These are phyloP conservation scores for Lactifluus echinatus DNA, from an alignment of 768 basidiomycete species.

Conservation along the genomic window DNA sequence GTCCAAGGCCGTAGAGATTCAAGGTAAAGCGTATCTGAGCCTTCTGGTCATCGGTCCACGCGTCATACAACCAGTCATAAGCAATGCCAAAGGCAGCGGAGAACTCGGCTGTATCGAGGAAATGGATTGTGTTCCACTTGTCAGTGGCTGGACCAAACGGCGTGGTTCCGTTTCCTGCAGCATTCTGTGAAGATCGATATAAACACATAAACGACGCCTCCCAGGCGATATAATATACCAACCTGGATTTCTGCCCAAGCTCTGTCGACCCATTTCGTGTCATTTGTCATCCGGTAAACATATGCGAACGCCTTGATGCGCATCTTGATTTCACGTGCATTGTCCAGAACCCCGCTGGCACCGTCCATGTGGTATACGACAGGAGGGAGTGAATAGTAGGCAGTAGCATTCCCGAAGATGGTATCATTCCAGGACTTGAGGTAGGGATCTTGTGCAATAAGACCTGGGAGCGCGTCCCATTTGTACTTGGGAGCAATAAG, in stretches of 20 bases:
- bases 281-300: constrained; percentile 82
- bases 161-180: constrained; percentile 57
- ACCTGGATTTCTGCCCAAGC: constrained; percentile 79
- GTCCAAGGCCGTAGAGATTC: constrained; percentile 66
- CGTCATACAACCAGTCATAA: constrained; percentile 93
- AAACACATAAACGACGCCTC: not conserved
- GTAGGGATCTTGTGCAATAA: constrained; percentile 82
- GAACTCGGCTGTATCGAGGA: constrained; percentile 90
- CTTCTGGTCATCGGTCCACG: constrained; percentile 70
- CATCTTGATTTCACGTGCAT: constrained; percentile 81
- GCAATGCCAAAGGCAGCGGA: constrained; percentile 83
- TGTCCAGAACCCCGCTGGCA: constrained; percentile 85
- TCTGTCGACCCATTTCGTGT: constrained; percentile 86
- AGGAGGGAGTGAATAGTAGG: constrained; percentile 54
- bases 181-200: constrained; percentile 46
- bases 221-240: constrained; percentile 24
- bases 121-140: constrained; percentile 84
- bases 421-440: constrained; percentile 82
- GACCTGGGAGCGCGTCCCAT: constrained; percentile 70
- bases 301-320: constrained; percentile 90
- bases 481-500: constrained; percentile 88
- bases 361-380: constrained; percentile 71
- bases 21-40: constrained; percentile 58
- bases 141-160: constrained; percentile 55
- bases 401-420: constrained; percentile 82